Conservation (phyloP, 805 yeast genomes). For the Starmerella apis region DNA sequence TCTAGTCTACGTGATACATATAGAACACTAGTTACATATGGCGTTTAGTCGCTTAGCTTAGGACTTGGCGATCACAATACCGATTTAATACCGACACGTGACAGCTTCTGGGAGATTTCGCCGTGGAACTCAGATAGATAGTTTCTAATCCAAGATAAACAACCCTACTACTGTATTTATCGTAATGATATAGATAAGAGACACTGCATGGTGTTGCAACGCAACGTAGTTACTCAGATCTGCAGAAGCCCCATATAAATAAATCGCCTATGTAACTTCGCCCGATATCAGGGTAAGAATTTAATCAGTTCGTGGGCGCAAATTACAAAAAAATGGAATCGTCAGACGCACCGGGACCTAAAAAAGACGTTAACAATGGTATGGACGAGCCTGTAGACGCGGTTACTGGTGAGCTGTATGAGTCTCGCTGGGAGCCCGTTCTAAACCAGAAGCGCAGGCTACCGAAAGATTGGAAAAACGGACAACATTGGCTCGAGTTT, state of each 20-base stretch:
- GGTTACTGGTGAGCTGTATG: neutral
- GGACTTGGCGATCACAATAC: no score
- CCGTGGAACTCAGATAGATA: no score
- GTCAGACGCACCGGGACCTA: neutral
- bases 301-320: neutral
- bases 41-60: no score
- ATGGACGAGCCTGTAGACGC: neutral
- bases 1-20: no score
- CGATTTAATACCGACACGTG: no score
- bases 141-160: no score
- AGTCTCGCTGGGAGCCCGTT: slow-evolving; percentile 7
- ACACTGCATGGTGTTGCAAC: no score
- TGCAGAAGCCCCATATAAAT: neutral
- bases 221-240: no score
- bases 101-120: no score
- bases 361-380: neutral
- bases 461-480: slow-evolving; percentile 13
- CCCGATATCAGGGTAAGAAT: neutral
- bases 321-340: neutral
- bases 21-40: no score
- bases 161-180: neutral
- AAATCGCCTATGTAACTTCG: neutral
- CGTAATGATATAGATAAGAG: neutral
- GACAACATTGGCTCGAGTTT: slow-evolving; percentile 15
- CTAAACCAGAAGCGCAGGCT: neutral